Percentiles rank a stretch among this genome's conserved stretches.
Evolutionary conservation across 208 protist genomes (phyloP).

Genomic region (Tritrichomonas foetus): DNA sequence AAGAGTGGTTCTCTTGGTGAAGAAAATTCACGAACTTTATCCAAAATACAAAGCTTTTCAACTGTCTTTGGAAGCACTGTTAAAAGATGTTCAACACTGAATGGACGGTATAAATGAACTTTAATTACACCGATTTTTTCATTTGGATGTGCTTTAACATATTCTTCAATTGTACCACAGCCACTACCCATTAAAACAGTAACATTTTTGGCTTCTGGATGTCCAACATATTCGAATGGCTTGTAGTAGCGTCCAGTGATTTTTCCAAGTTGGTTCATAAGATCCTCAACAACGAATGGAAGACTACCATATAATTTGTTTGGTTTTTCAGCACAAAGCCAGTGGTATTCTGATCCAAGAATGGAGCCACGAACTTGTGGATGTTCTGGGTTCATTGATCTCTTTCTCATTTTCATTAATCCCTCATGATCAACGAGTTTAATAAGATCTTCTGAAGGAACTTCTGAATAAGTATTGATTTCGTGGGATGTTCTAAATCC

Average conservation of each 20-base stretch:
- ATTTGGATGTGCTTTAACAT: slow-evolving; percentile 40
- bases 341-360: slow-evolving; percentile 59
- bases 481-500: slow-evolving; percentile 56
- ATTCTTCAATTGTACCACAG: neutral
- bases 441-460: neutral
- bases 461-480: neutral
- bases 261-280: slow-evolving; percentile 53
- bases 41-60: slow-evolving; percentile 61
- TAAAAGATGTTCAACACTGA: slow-evolving; percentile 53
- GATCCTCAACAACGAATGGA: slow-evolving; percentile 56
- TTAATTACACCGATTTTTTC: slow-evolving; percentile 65
- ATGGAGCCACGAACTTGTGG: slow-evolving; percentile 56
- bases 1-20: slow-evolving; percentile 64
- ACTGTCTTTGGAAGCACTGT: slow-evolving; percentile 57
- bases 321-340: slow-evolving; percentile 57
- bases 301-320: slow-evolving; percentile 54
- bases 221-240: slow-evolving; percentile 63
- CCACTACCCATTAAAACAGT: slow-evolving; percentile 62
- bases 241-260: slow-evolving; percentile 62
- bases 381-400: slow-evolving; percentile 57
- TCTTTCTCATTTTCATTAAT: slow-evolving; percentile 46
- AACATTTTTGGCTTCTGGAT: slow-evolving; percentile 58
- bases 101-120: slow-evolving; percentile 65
- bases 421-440: slow-evolving; percentile 44
- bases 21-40: slow-evolving; percentile 52